Evolutionary conservation across 306 rosid genomes (phyloP), one percentile per base, ranked within the genome.

Genomic region (Glycine latifolia): DNA sequence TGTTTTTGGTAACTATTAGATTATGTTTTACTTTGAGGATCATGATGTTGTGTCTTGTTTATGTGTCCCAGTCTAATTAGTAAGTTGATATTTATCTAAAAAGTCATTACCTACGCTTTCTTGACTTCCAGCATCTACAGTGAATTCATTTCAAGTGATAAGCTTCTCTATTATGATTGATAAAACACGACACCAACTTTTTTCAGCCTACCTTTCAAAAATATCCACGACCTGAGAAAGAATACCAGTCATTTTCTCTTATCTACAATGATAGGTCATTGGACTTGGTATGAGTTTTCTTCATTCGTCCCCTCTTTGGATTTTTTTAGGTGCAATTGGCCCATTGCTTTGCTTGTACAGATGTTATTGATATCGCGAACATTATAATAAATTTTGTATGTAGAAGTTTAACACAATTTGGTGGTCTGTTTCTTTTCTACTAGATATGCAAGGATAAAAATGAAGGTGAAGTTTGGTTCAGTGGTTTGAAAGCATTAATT

Each of bases 381-480:
- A 46, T 37, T 76, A 50, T 52, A 71, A 71, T 33, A 48, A 68
- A 44, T 76, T 44, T n/a, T 67, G 71, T 67, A 17, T 79, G 20
- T 63, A 43, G 75, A 84, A 52, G 75, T 20, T 72, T n/a, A n/a
- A 84, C 66, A 59, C 82, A 84, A 73, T 75, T 61, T 82, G 10
- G 80, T 81, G 73, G 58, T 82, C 50, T 85, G 87, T 26, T 85
- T 67, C 58, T 77, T 76, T 47, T 83, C 33, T 74, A 82, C 91
- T 86, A 95, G 99, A 95, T 95, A 81, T 95, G 99, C 91, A 95
- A 95, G 86, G 99, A 95, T 89, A 95, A 95, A 89, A 98, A 95
- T 88, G 99, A 95, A 87, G 97, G 98, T 73, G 99, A 95, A 86
- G 97, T 89, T 77, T 95, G 99, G 99, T 95, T 95, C 82, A 93